Base-by-base conservation (phyloP, 139 green algal species). In the Volvox africanus region DNA sequence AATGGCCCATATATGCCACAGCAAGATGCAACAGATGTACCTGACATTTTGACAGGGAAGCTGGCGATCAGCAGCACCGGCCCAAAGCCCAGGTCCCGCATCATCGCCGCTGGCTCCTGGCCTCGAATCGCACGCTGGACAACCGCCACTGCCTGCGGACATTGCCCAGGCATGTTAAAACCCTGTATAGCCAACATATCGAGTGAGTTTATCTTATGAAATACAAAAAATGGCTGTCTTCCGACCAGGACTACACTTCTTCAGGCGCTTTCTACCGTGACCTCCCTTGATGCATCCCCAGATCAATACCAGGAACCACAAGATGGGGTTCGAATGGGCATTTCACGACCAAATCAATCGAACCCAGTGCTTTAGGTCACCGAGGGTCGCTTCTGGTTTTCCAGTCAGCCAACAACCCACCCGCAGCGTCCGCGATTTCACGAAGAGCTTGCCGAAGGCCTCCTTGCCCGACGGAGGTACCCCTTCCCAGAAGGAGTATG, bases 401-500 rank as follows among this genome's bases (percentile, higher is more conserved):
- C 44, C 9, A 55, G 44, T 55, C 44, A 55, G 44, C 44, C 65
- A 3, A 26, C 1, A 0, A 61, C 91, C 16, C 30, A 96, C 93
- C 92, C 93, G 93, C 75, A 97, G 92, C 0, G 89, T 96, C 18
- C 26, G 85, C 2, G 94, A 95, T 16, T 79, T 44, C 6, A 86
- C 86, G 87, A 99, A 98, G 0, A 99, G 95, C 61, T 91, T 35
- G 5, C 97, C 97, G 92, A 99, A 98, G 22, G 96, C 97, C 9
- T 76, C 44, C 85, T 96, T 96, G 82, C 94, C 97, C 6, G 91
- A 80, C 3, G 77, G 16, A 0, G 97, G 97, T 13, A 99, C 94
- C 21, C 97, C 97, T 93, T 99, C 97, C 97, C 97, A 99, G 88
- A 99, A 99, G 73, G 95, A 97, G 93, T 99, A 99, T 9, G 95